Evolutionary conservation across 768 basidiomycete species (phyloP).

Genomic region (Phaeotremella skinneri): DNA sequence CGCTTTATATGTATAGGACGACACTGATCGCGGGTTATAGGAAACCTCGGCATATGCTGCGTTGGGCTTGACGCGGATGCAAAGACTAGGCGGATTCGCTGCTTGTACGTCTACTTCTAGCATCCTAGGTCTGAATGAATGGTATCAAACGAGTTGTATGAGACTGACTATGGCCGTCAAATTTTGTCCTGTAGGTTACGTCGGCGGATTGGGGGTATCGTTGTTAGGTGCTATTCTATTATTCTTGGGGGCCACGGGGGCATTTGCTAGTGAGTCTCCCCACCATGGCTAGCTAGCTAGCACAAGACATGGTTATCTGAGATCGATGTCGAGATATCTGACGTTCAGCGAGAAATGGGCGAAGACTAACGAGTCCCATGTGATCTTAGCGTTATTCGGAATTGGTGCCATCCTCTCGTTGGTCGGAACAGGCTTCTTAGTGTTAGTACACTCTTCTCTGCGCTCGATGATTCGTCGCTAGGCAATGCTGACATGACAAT

Average conservation of each 20-base stretch:
- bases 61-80: constrained; percentile 72
- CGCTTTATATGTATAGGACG: too few relatives aligned
- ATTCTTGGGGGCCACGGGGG: constrained; percentile 65
- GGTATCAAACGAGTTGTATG: background rate
- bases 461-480: background rate
- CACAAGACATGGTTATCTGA: too few relatives aligned
- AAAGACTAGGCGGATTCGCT: constrained; percentile 80
- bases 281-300: background rate
- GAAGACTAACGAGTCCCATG: background rate
- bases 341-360: background rate
- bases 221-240: constrained; percentile 74
- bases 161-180: too few relatives aligned
- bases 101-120: constrained; percentile 63
- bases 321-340: too few relatives aligned
- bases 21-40: constrained; percentile 53
- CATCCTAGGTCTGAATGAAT: background rate
- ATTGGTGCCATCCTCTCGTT: constrained; percentile 79
- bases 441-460: constrained; percentile 59
- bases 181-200: constrained; percentile 58
- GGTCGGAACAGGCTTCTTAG: constrained; percentile 83
- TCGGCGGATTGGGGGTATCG: constrained; percentile 73
- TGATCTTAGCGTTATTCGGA: constrained; percentile 67
- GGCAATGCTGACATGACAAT: background rate
- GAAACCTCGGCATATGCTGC: constrained; percentile 83
- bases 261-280: constrained; percentile 68